phyloP scores from a whole-genome alignment of 2,329 filamentous ascomycete species.

The Ceratocystis diversiconidia region DNA sequence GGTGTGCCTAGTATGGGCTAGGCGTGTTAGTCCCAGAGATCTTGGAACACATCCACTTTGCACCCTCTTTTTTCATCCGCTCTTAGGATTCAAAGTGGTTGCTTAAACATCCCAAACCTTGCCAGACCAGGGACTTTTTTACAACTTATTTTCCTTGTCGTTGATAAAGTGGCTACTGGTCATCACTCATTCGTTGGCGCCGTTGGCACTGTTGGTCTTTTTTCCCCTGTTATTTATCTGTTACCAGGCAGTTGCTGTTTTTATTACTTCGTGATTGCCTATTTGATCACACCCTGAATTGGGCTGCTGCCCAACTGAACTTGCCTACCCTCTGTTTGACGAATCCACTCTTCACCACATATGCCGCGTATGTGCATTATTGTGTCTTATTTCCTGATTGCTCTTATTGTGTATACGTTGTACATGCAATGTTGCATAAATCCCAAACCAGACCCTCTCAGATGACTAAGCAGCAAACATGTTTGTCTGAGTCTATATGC shows the following conservation, averaged over 20 bases:
- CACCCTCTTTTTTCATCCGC: not conserved
- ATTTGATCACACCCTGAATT: not conserved
- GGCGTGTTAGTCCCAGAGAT: slow-evolving; percentile 6
- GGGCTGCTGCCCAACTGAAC: not conserved
- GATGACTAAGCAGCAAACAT: not conserved
- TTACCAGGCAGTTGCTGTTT: not conserved
- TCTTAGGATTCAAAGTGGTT: slow-evolving; percentile 2
- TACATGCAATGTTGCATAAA: not conserved
- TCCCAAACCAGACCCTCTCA: not conserved
- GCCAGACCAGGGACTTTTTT: no score
- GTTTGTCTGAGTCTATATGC: no score
- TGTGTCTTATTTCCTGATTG: not conserved
- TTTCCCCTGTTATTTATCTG: not conserved
- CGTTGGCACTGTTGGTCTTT: not conserved
- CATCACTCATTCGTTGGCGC: no score
- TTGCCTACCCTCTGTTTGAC: not conserved
- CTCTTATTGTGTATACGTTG: not conserved
- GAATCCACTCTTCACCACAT: slow-evolving; percentile 3
- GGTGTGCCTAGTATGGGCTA: not conserved
- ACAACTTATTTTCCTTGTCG: no score
- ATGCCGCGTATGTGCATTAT: not conserved
- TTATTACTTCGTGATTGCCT: not conserved
- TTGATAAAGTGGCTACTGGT: no score
- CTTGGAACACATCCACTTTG: slow-evolving; percentile 4
- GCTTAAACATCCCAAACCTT: not conserved